Conservation (phyloP, 441 rosid genomes). For the Euphorbia schlechtendalii region DNA sequence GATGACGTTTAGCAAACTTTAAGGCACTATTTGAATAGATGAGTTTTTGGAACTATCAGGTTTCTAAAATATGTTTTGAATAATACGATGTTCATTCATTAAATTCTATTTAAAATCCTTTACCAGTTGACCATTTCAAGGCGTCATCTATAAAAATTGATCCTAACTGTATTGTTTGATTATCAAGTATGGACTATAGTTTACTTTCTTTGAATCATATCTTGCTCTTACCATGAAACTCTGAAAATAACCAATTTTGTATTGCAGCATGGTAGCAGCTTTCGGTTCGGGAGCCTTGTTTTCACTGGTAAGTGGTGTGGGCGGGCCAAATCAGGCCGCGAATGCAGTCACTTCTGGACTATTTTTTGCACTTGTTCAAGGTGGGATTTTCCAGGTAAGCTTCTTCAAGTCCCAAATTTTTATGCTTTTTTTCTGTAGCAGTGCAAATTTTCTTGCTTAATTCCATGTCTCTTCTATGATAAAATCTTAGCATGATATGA, state of each 20-base stretch:
- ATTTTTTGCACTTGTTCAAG: slow-evolving; percentile 79
- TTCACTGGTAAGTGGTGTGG: slow-evolving; percentile 76
- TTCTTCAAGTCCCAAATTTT: neutral
- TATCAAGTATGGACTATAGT: neutral
- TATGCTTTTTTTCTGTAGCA: neutral
- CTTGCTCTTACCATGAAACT: neutral
- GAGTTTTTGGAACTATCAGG: neutral
- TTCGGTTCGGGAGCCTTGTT: slow-evolving; percentile 89
- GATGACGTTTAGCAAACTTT: neutral
- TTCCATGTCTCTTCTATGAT: neutral
- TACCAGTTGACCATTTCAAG: neutral
- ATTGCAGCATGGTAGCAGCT: slow-evolving; percentile 84
- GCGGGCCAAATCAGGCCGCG: slow-evolving; percentile 62
- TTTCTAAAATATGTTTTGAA: neutral
- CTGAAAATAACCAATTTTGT: neutral
- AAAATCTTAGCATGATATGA: slow-evolving; percentile 2
- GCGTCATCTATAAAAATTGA: neutral
- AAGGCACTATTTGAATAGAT: neutral
- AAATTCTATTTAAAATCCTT: neutral
- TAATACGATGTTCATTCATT: neutral
- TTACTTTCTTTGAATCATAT: neutral
- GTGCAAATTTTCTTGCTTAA: neutral
- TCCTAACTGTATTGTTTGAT: neutral
- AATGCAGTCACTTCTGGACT: slow-evolving; percentile 76
- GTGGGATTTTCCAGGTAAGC: slow-evolving; percentile 72